These are phyloP conservation scores for Colletotrichum filicis DNA, from an alignment of 2,329 filamentous ascomycete genomes.

Conservation along the genomic window DNA sequence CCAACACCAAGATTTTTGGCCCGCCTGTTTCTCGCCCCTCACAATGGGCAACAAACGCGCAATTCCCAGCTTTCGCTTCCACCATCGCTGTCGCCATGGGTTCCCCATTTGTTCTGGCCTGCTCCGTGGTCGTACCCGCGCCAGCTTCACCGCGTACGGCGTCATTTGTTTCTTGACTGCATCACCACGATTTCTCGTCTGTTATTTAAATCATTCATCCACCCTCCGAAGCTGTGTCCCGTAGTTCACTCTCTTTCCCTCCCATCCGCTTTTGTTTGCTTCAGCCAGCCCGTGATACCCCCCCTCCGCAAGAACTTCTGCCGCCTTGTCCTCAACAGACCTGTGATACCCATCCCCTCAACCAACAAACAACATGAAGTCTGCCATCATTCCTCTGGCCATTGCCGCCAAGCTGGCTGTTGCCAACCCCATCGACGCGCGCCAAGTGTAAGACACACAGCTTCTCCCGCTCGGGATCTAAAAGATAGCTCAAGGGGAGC, in stretches of 20 bases:
- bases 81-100: constrained; percentile 19
- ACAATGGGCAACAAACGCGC: constrained; percentile 12
- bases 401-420: constrained; percentile 23
- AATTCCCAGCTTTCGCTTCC: constrained; percentile 19
- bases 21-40: constrained; percentile 4
- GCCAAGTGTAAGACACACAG: constrained; percentile 22
- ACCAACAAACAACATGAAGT: constrained; percentile 13
- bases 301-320: neutral
- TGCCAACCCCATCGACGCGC: constrained; percentile 20
- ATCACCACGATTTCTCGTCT: constrained; percentile 12
- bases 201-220: constrained; percentile 22
- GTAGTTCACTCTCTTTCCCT: neutral
- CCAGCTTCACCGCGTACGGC: constrained; percentile 26
- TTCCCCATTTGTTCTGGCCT: constrained; percentile 28
- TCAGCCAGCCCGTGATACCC: constrained; percentile 21
- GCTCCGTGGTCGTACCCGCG: constrained; percentile 15
- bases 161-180: constrained; percentile 32
- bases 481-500: neutral
- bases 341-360: constrained; percentile 7
- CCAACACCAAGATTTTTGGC: constrained; percentile 26
- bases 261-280: constrained; percentile 16
- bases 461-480: neutral
- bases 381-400: constrained; percentile 19
- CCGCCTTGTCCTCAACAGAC: neutral
- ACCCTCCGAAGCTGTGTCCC: neutral